A percentile compares a stretch with the other conserved stretches of the same genome.
Evolutionary conservation across 1,284 basidiomycete species (phyloP).

Genomic region (Ceratobasidium sp.): DNA sequence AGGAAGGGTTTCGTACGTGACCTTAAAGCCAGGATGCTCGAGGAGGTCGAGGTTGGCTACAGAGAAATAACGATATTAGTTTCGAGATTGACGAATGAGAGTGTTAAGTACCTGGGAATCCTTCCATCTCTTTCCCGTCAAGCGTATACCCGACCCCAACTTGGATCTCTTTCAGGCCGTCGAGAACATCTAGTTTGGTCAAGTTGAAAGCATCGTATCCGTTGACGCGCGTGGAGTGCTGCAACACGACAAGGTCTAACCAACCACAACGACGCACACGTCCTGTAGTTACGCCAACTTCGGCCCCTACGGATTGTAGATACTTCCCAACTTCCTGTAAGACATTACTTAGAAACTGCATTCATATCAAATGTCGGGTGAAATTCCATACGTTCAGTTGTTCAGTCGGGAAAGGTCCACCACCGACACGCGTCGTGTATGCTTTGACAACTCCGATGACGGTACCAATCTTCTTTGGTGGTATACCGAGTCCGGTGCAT

Average conservation of each 20-base stretch:
- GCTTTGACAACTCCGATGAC: slow-evolving; percentile 96
- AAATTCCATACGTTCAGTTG: slow-evolving; percentile 80
- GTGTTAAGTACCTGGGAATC: slow-evolving; percentile 84
- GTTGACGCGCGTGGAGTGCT: slow-evolving; percentile 94
- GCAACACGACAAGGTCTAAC: slow-evolving; percentile 96
- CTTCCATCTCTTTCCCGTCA: slow-evolving; percentile 81
- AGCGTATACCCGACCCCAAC: slow-evolving; percentile 86
- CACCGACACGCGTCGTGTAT: slow-evolving; percentile 97
- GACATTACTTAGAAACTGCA: neutral
- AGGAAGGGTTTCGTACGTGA: slow-evolving; percentile 90
- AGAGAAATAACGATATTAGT: neutral
- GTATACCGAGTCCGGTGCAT: slow-evolving; percentile 95
- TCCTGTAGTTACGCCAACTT: slow-evolving; percentile 94
- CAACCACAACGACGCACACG: slow-evolving; percentile 94
- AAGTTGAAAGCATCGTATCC: slow-evolving; percentile 95
- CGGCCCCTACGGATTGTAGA: slow-evolving; percentile 93
- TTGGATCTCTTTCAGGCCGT: slow-evolving; percentile 89
- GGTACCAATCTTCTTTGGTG: slow-evolving; percentile 87
- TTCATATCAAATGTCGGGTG: neutral
- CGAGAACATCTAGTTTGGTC: slow-evolving; percentile 96
- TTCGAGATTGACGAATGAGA: slow-evolving; percentile 21
- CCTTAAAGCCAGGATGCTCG: slow-evolving; percentile 75
- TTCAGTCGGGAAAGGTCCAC: slow-evolving; percentile 97
- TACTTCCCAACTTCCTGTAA: slow-evolving; percentile 83
- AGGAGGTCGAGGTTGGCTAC: slow-evolving; percentile 88